A percentile compares a stretch with the other conserved stretches of the same genome.
These are phyloP conservation scores for Abrus precatorius DNA, from an alignment of 306 rosid species.

Conservation along the genomic window DNA sequence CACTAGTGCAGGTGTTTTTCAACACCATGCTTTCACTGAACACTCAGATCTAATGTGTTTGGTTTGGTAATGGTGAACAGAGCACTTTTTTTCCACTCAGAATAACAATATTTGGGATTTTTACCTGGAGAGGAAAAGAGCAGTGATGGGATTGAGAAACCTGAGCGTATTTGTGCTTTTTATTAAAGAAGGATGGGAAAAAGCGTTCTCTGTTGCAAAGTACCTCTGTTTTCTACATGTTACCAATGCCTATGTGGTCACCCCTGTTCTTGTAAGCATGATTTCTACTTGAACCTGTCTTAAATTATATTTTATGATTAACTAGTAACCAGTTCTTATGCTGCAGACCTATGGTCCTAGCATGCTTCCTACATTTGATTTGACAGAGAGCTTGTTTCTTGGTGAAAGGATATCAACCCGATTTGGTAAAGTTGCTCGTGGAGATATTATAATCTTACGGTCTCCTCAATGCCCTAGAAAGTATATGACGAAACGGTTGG, in stretches of 20 bases:
- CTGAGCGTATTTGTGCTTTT: slow-evolving; percentile 15
- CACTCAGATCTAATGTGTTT: slow-evolving; percentile 22
- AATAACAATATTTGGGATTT: slow-evolving; percentile 19
- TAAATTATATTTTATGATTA: slow-evolving; percentile 13
- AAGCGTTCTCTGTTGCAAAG: slow-evolving; percentile 38
- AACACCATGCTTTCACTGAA: not conserved
- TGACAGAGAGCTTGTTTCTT: slow-evolving; percentile 38
- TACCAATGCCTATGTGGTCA: slow-evolving; percentile 52
- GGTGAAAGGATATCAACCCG: slow-evolving; percentile 67
- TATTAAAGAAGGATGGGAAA: slow-evolving; percentile 52
- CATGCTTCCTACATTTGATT: slow-evolving; percentile 77
- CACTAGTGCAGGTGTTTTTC: not conserved
- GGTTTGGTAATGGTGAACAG: slow-evolving; percentile 9
- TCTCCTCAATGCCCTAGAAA: slow-evolving; percentile 65
- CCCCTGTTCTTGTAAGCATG: slow-evolving; percentile 50
- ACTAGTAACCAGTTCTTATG: slow-evolving; percentile 28
- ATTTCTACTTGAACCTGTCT: not conserved
- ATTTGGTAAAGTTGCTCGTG: slow-evolving; percentile 55
- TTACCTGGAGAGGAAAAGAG: slow-evolving; percentile 2
- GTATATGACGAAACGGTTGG: slow-evolving; percentile 63
- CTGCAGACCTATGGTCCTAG: slow-evolving; percentile 82
- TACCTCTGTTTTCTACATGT: slow-evolving; percentile 62
- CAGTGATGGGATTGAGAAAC: slow-evolving; percentile 26
- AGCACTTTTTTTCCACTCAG: not conserved
- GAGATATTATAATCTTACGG: slow-evolving; percentile 69